These are phyloP conservation scores for Penicillium fimorum DNA, from an alignment of 495 filamentous ascomycete species.

Conservation along the genomic window DNA sequence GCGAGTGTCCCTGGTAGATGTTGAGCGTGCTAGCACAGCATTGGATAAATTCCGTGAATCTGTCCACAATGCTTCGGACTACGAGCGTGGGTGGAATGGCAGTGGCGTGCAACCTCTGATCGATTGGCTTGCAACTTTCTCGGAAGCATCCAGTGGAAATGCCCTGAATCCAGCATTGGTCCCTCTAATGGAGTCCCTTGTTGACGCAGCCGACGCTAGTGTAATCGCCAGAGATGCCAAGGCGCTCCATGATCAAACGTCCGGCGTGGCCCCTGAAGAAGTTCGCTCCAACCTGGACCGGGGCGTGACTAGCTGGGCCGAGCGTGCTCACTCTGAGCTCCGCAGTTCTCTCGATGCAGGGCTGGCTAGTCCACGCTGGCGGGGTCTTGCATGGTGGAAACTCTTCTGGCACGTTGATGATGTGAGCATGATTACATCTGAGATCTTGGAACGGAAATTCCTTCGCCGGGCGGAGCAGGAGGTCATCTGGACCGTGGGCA, in stretches of 20 bases:
- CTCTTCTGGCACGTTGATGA: constrained; percentile 93
- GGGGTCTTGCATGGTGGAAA: constrained; percentile 85
- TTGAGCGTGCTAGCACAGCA: constrained; percentile 54
- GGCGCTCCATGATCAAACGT: constrained; percentile 33
- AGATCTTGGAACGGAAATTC: constrained; percentile 72
- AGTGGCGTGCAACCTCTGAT: constrained; percentile 64
- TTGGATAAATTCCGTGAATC: constrained; percentile 64
- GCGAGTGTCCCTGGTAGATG: constrained; percentile 51
- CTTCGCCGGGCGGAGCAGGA: constrained; percentile 70
- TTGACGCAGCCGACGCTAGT: constrained; percentile 55
- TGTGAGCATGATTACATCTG: constrained; percentile 73
- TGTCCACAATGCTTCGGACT: constrained; percentile 63
- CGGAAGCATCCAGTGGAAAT: constrained; percentile 40
- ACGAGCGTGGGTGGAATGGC: constrained; percentile 70
- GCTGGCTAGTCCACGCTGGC: constrained; percentile 69
- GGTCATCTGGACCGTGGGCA: constrained; percentile 77
- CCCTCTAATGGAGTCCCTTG: constrained; percentile 63
- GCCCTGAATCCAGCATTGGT: constrained; percentile 60
- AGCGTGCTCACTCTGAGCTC: constrained; percentile 78
- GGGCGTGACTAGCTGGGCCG: constrained; percentile 68
- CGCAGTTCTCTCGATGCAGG: constrained; percentile 71
- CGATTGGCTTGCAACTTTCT: constrained; percentile 62
- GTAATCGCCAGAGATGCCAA: constrained; percentile 51
- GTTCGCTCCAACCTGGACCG: constrained; percentile 51
- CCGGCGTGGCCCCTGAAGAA: constrained; percentile 38